These are phyloP conservation scores for Sporothrix inflata DNA, from an alignment of 2,329 filamentous ascomycete genomes.

Conservation along the genomic window DNA sequence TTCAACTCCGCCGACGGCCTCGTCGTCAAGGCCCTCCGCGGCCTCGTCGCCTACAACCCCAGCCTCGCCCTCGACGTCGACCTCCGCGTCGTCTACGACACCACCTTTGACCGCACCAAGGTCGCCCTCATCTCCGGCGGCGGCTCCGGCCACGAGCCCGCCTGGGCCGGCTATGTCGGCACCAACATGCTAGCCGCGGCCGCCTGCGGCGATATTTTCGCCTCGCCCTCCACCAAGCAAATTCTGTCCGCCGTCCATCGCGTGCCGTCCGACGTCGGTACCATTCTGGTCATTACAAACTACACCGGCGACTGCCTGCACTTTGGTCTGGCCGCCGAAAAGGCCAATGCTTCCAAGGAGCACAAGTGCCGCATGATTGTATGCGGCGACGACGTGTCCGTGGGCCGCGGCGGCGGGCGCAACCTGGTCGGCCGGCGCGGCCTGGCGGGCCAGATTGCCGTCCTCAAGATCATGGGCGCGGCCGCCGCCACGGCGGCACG, in stretches of 20 bases:
- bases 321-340: slow-evolving; percentile 63
- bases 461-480: slow-evolving; percentile 61
- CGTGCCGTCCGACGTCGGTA: slow-evolving; percentile 58
- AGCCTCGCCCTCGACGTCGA: slow-evolving; percentile 53
- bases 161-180: slow-evolving; percentile 67
- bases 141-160: slow-evolving; percentile 63
- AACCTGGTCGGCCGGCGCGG: slow-evolving; percentile 62
- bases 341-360: slow-evolving; percentile 55
- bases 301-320: slow-evolving; percentile 68
- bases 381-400: slow-evolving; percentile 67
- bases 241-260: slow-evolving; percentile 61
- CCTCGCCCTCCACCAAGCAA: slow-evolving; percentile 65
- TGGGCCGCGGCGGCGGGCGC: slow-evolving; percentile 59
- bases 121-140: slow-evolving; percentile 59
- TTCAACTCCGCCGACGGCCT: slow-evolving; percentile 58
- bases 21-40: slow-evolving; percentile 55
- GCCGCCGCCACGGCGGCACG: slow-evolving; percentile 48
- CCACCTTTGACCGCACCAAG: slow-evolving; percentile 47
- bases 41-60: slow-evolving; percentile 58
- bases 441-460: slow-evolving; percentile 63
- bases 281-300: slow-evolving; percentile 65
- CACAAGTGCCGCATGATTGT: slow-evolving; percentile 61
- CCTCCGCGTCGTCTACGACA: slow-evolving; percentile 57
- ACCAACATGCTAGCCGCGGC: slow-evolving; percentile 63
- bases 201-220: slow-evolving; percentile 66